Percentiles rank a stretch among this genome's conserved stretches.
phyloP scores from a whole-genome alignment of 2,329 filamentous ascomycete genomes.

The Pestalotiopsis sp. region DNA sequence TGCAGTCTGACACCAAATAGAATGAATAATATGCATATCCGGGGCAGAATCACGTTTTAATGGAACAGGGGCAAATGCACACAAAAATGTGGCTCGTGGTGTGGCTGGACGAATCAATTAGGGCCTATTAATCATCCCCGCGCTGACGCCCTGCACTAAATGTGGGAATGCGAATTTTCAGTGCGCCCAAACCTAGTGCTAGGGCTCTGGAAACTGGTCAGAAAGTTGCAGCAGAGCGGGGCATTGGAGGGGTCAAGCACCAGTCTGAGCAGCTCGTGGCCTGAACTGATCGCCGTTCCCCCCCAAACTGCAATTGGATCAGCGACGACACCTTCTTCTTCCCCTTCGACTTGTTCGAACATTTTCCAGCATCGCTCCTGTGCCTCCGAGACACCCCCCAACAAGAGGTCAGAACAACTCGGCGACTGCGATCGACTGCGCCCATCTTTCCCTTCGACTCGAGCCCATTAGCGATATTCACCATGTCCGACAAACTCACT shows the following conservation, averaged over 20 bases:
- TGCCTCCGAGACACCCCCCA: background rate
- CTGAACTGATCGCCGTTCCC: background rate
- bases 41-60: background rate
- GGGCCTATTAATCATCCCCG: background rate
- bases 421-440: background rate
- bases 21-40: background rate
- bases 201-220: background rate
- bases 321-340: background rate
- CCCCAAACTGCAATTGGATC: background rate
- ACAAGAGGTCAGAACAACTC: background rate
- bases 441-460: background rate
- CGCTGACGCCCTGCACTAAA: background rate
- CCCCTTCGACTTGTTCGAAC: background rate
- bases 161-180: background rate
- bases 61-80: background rate
- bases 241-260: background rate
- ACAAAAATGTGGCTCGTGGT: background rate
- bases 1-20: background rate
- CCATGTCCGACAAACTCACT: constrained; percentile 68
- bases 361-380: background rate
- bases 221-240: background rate
- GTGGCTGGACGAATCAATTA: background rate
- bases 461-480: background rate
- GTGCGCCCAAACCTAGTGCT: background rate
- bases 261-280: background rate